phyloP scores from a whole-genome alignment of 2,329 filamentous ascomycete genomes.

The Ophiostoma tasmaniense region DNA sequence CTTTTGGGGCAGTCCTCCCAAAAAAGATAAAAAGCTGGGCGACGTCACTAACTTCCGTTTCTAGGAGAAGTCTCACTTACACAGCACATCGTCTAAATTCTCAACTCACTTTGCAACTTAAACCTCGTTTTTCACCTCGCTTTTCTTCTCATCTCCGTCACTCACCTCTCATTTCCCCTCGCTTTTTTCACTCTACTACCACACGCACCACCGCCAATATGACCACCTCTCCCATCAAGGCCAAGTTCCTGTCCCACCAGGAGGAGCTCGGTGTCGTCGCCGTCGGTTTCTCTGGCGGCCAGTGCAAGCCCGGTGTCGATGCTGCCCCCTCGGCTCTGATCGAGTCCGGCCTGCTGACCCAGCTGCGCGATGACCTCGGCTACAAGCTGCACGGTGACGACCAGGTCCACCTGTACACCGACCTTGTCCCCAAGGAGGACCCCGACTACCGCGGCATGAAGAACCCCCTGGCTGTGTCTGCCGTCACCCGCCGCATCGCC shows the following conservation, averaged over 20 bases:
- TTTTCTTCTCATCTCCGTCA: not conserved
- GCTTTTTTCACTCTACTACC: not conserved
- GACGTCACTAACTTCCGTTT: not conserved
- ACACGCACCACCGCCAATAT: slow-evolving; percentile 26
- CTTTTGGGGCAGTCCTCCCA: too few relatives aligned
- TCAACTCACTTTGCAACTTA: not conserved
- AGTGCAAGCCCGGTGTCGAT: slow-evolving; percentile 89
- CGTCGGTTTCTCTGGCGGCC: slow-evolving; percentile 92
- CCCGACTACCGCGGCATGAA: slow-evolving; percentile 88
- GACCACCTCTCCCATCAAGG: slow-evolving; percentile 46
- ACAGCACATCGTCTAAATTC: not conserved
- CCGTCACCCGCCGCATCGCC: slow-evolving; percentile 71
- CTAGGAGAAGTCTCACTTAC: not conserved
- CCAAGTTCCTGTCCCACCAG: slow-evolving; percentile 70
- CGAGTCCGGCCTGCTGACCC: slow-evolving; percentile 72
- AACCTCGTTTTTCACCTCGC: too few relatives aligned
- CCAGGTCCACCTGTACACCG: slow-evolving; percentile 70
- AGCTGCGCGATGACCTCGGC: slow-evolving; percentile 75
- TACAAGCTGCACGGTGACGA: slow-evolving; percentile 83
- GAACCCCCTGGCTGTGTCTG: slow-evolving; percentile 77
- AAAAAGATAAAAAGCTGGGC: not conserved
- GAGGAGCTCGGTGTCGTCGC: slow-evolving; percentile 85
- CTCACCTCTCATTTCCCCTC: not conserved
- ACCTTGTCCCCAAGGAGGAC: slow-evolving; percentile 63
- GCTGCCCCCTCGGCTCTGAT: slow-evolving; percentile 84